A percentile compares a stretch with the other conserved stretches of the same genome.
phyloP scores from a whole-genome alignment of 169 alveolate genomes.

The Perkinsus chesapeaki region DNA sequence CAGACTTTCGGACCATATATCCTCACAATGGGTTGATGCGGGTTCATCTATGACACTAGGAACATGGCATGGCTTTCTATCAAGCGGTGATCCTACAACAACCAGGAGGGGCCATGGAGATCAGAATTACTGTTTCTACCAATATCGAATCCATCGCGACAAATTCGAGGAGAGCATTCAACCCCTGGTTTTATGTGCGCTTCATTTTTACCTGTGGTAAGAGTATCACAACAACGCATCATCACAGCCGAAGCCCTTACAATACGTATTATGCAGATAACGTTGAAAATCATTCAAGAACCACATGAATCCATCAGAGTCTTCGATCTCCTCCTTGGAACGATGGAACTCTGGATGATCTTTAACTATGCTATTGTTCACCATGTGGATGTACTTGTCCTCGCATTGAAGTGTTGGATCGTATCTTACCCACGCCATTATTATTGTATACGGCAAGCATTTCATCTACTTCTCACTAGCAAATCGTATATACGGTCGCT shows the following conservation, averaged over 20 bases:
- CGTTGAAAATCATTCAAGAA: conserved; percentile 38
- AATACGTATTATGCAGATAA: conserved; percentile 12
- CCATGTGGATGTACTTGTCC: conserved; percentile 60
- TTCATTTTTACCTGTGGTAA: background rate
- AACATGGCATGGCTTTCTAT: too few species aligned
- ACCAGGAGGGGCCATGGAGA: too few species aligned
- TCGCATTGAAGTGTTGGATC: conserved; percentile 27
- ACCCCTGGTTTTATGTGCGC: background rate
- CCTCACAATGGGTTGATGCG: too few species aligned
- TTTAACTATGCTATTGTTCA: conserved; percentile 53
- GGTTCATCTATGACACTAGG: too few species aligned
- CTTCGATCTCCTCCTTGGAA: background rate
- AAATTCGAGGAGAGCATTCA: conserved; percentile 27
- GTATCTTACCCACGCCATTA: background rate
- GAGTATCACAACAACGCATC: background rate
- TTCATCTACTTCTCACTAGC: background rate
- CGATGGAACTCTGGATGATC: conserved; percentile 30
- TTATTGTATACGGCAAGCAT: background rate
- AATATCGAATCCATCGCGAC: conserved; percentile 23
- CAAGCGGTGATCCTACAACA: too few species aligned
- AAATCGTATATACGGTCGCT: conserved; percentile 57
- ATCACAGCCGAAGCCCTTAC: background rate
- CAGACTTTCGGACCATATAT: background rate
- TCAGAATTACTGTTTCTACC: background rate
- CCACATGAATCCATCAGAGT: conserved; percentile 67